Conservation (phyloP, 768 basidiomycete species). For the Leccinum disarticulatum region DNA sequence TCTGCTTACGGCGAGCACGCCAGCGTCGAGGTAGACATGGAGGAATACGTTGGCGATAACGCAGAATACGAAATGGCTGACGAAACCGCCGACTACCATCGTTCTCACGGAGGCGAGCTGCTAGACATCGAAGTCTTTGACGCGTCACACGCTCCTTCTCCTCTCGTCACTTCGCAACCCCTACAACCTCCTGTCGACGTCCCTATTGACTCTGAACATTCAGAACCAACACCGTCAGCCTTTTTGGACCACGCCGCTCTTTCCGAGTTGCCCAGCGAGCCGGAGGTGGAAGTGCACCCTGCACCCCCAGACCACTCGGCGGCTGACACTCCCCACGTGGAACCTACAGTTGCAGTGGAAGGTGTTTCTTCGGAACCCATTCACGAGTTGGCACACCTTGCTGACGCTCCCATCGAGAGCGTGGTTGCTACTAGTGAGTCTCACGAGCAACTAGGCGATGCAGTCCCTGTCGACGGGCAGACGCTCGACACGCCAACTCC, state of each 20-base stretch:
- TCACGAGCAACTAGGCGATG: slow-evolving; percentile 15
- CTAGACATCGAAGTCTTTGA: slow-evolving; percentile 44
- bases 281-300: slow-evolving; percentile 11
- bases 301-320: slow-evolving; percentile 17
- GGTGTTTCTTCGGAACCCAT: slow-evolving; percentile 7
- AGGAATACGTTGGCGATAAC: slow-evolving; percentile 46
- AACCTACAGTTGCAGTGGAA: slow-evolving; percentile 11
- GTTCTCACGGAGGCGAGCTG: slow-evolving; percentile 27
- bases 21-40: slow-evolving; percentile 69
- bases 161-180: slow-evolving; percentile 17
- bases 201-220: slow-evolving; percentile 17
- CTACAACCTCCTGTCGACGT: slow-evolving; percentile 18
- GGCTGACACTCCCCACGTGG: slow-evolving; percentile 20
- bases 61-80: slow-evolving; percentile 49
- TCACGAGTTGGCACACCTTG: slow-evolving; percentile 7
- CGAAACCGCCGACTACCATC: slow-evolving; percentile 30
- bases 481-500: slow-evolving; percentile 7
- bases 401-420: slow-evolving; percentile 7
- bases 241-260: slow-evolving; percentile 9
- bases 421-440: slow-evolving; percentile 20
- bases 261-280: slow-evolving; percentile 7
- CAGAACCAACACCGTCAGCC: not conserved
- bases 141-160: slow-evolving; percentile 35
- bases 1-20: slow-evolving; percentile 33
- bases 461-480: slow-evolving; percentile 3